phyloP scores from a whole-genome alignment of 768 basidiomycete genomes.

The Auricularia sp. region DNA sequence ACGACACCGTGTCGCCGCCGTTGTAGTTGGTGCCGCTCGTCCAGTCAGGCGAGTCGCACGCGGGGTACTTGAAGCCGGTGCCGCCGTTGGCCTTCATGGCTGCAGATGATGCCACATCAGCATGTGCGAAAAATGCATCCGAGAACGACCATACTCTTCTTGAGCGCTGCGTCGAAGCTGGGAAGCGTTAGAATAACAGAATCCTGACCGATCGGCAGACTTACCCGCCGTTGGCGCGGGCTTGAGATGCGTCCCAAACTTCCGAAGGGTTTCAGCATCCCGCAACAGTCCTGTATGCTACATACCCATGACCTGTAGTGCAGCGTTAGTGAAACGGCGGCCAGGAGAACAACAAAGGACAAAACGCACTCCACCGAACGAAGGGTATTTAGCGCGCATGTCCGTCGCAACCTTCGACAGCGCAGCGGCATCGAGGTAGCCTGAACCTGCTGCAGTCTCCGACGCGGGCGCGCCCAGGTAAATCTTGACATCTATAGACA shows the following conservation, averaged over 20 bases:
- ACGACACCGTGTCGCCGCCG: slow-evolving; percentile 44
- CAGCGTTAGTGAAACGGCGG: not conserved
- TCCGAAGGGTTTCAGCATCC: slow-evolving; percentile 25
- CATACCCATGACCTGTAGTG: not conserved
- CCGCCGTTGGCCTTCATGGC: slow-evolving; percentile 35
- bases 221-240: slow-evolving; percentile 23
- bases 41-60: slow-evolving; percentile 45
- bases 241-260: slow-evolving; percentile 38
- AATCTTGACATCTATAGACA: slow-evolving; percentile 28
- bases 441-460: slow-evolving; percentile 17
- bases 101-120: slow-evolving; percentile 26
- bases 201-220: not conserved
- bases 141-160: slow-evolving; percentile 29
- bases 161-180: slow-evolving; percentile 26
- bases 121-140: no score
- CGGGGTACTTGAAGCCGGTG: slow-evolving; percentile 54
- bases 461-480: slow-evolving; percentile 12
- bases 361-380: slow-evolving; percentile 39
- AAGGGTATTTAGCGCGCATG: slow-evolving; percentile 32
- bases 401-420: slow-evolving; percentile 7
- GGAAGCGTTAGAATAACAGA: not conserved
- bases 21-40: slow-evolving; percentile 39
- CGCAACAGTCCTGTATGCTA: not conserved
- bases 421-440: slow-evolving; percentile 7
- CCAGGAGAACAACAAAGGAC: not conserved